Evolutionary conservation across 495 filamentous ascomycete genomes (phyloP).

Genomic region (Trichocladium antarcticum): DNA sequence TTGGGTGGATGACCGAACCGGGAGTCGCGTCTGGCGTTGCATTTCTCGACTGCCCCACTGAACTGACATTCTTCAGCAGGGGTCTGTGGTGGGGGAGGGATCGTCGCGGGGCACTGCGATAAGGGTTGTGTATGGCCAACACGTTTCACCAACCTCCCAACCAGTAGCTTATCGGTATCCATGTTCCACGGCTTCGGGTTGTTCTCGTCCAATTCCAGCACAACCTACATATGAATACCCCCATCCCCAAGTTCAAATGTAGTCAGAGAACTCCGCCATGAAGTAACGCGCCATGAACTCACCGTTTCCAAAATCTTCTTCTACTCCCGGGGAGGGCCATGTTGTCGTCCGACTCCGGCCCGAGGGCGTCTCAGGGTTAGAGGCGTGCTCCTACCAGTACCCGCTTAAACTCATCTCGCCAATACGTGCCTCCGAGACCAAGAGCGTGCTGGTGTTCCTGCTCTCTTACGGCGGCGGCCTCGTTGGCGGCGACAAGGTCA

Average conservation of each 20-base stretch:
- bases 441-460: conserved; percentile 64
- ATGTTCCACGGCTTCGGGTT: too few relatives aligned
- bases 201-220: too few relatives aligned
- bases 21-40: conserved; percentile 6
- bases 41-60: conserved; percentile 10
- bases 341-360: conserved; percentile 65
- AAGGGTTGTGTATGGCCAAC: conserved; percentile 7
- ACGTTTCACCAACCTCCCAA: too few relatives aligned
- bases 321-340: conserved; percentile 62
- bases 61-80: not conserved
- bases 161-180: too few relatives aligned
- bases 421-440: conserved; percentile 38
- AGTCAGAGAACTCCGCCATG: not conserved
- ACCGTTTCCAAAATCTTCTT: conserved; percentile 59
- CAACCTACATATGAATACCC: too few relatives aligned
- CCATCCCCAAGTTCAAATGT: not conserved
- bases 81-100: conserved; percentile 1
- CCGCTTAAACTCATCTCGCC: conserved; percentile 86
- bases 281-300: conserved; percentile 34
- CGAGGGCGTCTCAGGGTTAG: conserved; percentile 57
- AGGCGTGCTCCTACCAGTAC: conserved; percentile 75
- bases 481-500: conserved; percentile 71
- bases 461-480: conserved; percentile 93
- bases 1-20: not conserved
- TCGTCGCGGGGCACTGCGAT: conserved; percentile 4